These are phyloP conservation scores for Fusarium xylarioides DNA, from an alignment of 2,329 filamentous ascomycete genomes.

Conservation along the genomic window DNA sequence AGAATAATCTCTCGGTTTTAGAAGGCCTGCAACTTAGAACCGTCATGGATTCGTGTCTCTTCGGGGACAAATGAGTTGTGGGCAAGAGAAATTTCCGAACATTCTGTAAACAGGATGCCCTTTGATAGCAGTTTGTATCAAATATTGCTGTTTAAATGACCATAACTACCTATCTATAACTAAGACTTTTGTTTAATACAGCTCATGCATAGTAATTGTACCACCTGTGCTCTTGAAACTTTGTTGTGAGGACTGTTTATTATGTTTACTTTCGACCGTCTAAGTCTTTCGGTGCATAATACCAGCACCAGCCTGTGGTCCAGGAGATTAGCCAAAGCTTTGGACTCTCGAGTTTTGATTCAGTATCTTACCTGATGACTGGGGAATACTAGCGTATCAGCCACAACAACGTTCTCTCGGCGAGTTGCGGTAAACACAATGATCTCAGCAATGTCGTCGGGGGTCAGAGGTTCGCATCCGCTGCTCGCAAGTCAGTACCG, in stretches of 20 bases:
- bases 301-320: constrained; percentile 46
- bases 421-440: constrained; percentile 86
- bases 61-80: constrained; percentile 46
- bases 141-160: not conserved
- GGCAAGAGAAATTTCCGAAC: constrained; percentile 56
- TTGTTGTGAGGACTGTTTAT: not conserved
- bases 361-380: constrained; percentile 77
- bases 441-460: constrained; percentile 90
- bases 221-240: not conserved
- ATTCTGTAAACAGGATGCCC: constrained; percentile 30
- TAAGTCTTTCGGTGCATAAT: constrained; percentile 44
- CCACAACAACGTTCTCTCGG: constrained; percentile 89
- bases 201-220: not conserved
- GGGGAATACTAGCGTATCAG: constrained; percentile 86
- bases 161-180: not conserved
- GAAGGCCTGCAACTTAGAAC: constrained; percentile 50
- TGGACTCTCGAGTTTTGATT: no score
- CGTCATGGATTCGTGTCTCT: constrained; percentile 39
- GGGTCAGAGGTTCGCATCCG: constrained; percentile 82
- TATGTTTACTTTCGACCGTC: not conserved
- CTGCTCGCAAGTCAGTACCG: constrained; percentile 51
- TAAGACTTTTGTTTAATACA: not conserved
- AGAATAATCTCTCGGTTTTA: constrained; percentile 59
- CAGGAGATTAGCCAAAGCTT: constrained; percentile 4
- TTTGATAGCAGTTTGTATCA: not conserved